These are phyloP conservation scores for Theobroma cacao DNA, from an alignment of 345 rosid species.

Conservation along the genomic window DNA sequence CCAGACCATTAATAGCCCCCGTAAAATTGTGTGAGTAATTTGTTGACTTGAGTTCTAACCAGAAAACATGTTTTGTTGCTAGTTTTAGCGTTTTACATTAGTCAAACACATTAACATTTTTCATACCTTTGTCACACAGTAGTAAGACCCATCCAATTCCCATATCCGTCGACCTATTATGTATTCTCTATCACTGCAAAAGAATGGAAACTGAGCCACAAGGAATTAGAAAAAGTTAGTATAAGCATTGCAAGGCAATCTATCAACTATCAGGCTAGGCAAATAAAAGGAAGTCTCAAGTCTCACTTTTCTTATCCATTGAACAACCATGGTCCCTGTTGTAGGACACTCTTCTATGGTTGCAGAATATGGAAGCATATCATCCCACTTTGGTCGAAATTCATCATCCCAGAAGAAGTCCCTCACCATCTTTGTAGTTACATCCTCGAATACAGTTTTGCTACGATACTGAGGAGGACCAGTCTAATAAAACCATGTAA, in stretches of 20 bases:
- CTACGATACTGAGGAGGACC: conserved; percentile 77
- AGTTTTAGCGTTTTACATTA: not conserved
- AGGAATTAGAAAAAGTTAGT: conserved; percentile 10
- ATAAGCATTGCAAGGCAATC: not conserved
- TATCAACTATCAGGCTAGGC: not conserved
- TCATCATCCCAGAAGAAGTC: conserved; percentile 88
- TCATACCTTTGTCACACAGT: conserved; percentile 81
- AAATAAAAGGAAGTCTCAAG: not conserved
- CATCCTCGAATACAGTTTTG: conserved; percentile 68
- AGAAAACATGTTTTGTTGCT: not conserved
- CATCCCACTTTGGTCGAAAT: conserved; percentile 72
- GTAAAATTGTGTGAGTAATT: not conserved
- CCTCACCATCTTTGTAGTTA: conserved; percentile 58
- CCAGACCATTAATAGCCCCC: no score
- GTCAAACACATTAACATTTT: not conserved
- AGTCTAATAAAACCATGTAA: conserved; percentile 30
- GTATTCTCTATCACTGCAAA: conserved; percentile 85
- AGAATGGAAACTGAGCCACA: conserved; percentile 68
- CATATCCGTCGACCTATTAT: conserved; percentile 79
- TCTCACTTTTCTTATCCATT: conserved; percentile 76
- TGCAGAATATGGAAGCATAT: conserved; percentile 62
- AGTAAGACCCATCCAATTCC: conserved; percentile 57
- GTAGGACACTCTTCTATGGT: conserved; percentile 54
- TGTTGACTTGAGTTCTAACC: not conserved
- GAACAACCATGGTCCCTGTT: conserved; percentile 76